phyloP scores from a whole-genome alignment of 2,329 filamentous ascomycete genomes.

The Fusarium equiseti region DNA sequence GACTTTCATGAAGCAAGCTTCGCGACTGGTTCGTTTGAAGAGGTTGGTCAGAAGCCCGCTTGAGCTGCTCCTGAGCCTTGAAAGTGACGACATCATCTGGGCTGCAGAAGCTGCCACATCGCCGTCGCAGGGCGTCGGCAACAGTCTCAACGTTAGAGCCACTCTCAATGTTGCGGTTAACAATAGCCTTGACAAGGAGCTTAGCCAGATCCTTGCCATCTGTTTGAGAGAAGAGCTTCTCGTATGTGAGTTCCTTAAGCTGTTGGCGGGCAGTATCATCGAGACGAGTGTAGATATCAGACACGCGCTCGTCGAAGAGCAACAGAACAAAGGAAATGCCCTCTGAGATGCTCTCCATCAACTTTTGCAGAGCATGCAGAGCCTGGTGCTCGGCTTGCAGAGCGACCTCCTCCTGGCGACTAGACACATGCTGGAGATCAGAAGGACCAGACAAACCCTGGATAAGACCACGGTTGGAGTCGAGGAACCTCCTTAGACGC shows the following conservation, averaged over 20 bases:
- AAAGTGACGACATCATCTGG: constrained; percentile 98
- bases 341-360: constrained; percentile 92
- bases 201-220: constrained; percentile 91
- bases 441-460: constrained; percentile 94
- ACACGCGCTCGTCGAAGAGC: constrained; percentile 91
- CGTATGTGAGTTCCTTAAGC: constrained; percentile 84
- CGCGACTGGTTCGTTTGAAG: constrained; percentile 81
- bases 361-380: constrained; percentile 83
- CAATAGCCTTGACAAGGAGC: constrained; percentile 94
- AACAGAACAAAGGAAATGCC: constrained; percentile 97
- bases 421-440: constrained; percentile 80
- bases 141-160: constrained; percentile 98
- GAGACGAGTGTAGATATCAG: constrained; percentile 85
- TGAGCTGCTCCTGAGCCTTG: constrained; percentile 95
- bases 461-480: constrained; percentile 89
- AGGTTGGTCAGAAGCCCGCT: constrained; percentile 84
- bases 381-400: constrained; percentile 95
- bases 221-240: constrained; percentile 83
- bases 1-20: constrained; percentile 86
- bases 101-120: constrained; percentile 97
- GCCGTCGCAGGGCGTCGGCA: constrained; percentile 89
- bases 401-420: constrained; percentile 90
- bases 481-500: constrained; percentile 82
- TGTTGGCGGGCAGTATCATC: constrained; percentile 76
- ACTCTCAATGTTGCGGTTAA: constrained; percentile 96